Percentiles rank a stretch among this genome's conserved stretches.
Conservation (phyloP, 306 rosid genomes). For the Ziziphus jujuba region DNA sequence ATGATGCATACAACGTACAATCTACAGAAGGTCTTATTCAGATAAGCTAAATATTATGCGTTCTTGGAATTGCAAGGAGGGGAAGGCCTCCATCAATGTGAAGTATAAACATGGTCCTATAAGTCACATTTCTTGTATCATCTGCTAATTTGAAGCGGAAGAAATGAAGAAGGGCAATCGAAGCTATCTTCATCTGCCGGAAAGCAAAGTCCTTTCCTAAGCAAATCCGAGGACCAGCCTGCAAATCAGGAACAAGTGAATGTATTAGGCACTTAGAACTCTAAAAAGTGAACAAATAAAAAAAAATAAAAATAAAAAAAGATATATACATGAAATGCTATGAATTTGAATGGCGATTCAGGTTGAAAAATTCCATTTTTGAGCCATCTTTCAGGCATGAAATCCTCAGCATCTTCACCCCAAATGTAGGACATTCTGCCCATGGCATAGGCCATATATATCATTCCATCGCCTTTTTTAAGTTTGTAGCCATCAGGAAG, state of each 20-base stretch:
- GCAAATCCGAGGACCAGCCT: slow-evolving; percentile 77
- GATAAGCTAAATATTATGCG: too few relatives aligned
- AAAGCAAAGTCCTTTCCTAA: slow-evolving; percentile 78
- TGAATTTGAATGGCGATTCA: slow-evolving; percentile 71
- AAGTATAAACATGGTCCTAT: slow-evolving; percentile 70
- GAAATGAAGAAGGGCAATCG: slow-evolving; percentile 52
- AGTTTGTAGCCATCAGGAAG: slow-evolving; percentile 75
- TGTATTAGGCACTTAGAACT: too few relatives aligned
- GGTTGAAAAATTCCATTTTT: slow-evolving; percentile 52
- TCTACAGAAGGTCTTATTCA: too few relatives aligned
- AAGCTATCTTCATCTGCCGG: slow-evolving; percentile 73
- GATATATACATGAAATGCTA: slow-evolving; percentile 64
- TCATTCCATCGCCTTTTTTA: slow-evolving; percentile 61
- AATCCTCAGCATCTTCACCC: slow-evolving; percentile 69
- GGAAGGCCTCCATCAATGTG: slow-evolving; percentile 73
- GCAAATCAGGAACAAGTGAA: slow-evolving; percentile 7
- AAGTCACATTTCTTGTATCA: slow-evolving; percentile 40
- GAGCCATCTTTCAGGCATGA: slow-evolving; percentile 77
- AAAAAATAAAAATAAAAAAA: neutral
- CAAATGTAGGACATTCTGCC: slow-evolving; percentile 77
- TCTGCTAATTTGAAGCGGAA: slow-evolving; percentile 59
- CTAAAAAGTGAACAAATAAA: too few relatives aligned
- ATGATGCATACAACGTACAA: too few relatives aligned
- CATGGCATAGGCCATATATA: slow-evolving; percentile 66
- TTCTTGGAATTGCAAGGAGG: slow-evolving; percentile 52